A percentile compares a stretch with the other conserved stretches of the same genome.
Evolutionary conservation across 306 rosid species (phyloP).

Genomic region (Mucuna pruriens): DNA sequence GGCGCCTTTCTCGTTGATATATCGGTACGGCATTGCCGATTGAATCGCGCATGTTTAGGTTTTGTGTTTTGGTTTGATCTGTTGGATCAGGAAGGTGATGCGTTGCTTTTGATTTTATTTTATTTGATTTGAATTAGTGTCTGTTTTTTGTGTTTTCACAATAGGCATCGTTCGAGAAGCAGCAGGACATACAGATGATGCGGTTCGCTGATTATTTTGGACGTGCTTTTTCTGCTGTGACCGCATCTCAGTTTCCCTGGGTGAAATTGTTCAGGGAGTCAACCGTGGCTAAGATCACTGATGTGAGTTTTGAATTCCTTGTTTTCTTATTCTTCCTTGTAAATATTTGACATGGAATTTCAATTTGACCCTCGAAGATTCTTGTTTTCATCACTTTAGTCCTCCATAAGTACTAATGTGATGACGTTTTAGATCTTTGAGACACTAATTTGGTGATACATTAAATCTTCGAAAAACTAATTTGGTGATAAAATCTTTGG

Average conservation of each 20-base stretch:
- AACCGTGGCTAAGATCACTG: slow-evolving; percentile 73
- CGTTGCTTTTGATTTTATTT: neutral
- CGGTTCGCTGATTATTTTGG: slow-evolving; percentile 89
- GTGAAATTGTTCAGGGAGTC: slow-evolving; percentile 82
- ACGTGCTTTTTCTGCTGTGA: slow-evolving; percentile 79
- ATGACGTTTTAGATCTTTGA: too few relatives aligned
- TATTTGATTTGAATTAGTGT: neutral
- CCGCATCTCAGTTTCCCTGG: slow-evolving; percentile 94
- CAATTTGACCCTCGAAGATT: neutral
- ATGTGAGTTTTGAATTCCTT: slow-evolving; percentile 65
- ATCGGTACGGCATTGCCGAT: slow-evolving; percentile 56
- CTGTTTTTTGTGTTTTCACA: slow-evolving; percentile 18
- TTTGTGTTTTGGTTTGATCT: slow-evolving; percentile 51
- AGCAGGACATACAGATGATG: slow-evolving; percentile 80
- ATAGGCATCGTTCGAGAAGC: slow-evolving; percentile 67
- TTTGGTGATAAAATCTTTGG: neutral
- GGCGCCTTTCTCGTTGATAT: slow-evolving; percentile 64
- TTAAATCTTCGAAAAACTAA: too few relatives aligned
- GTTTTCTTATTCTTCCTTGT: neutral
- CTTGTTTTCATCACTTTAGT: too few relatives aligned
- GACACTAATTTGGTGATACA: too few relatives aligned
- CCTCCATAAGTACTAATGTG: too few relatives aligned
- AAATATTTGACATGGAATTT: neutral
- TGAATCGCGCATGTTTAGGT: slow-evolving; percentile 37
- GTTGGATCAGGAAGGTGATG: neutral